Evolutionary conservation across 768 basidiomycete species (phyloP), one percentile per base, ranked within the genome.

Genomic region (Tulasnella sp.): DNA sequence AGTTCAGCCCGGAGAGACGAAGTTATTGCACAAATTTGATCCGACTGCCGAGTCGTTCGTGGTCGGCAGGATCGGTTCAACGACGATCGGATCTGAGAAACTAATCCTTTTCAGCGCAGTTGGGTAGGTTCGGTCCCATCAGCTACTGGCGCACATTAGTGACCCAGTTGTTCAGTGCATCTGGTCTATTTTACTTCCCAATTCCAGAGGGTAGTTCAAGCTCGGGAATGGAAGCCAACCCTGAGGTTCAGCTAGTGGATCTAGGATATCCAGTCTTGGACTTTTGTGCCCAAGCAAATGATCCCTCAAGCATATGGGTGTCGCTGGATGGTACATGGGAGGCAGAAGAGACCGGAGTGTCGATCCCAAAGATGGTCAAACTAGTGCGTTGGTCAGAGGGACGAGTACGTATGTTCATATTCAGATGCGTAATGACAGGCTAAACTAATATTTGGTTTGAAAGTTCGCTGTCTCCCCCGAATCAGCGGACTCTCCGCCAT

Each of bases 31-130:
- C 51, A 80, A 40, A 79, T 73, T 75, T 15, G 61, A 80, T n/a
- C 61, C 70, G 20, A 37, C 37, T 46, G 80, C 80, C 29, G 79
- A 77, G 23, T 79, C 91, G 0, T 85, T 94, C 37, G 91, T 89
- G 23, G 84, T 94, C 13, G 86, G 85, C 44, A 88, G 86, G 79
- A 89, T 95, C 70, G 85, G 83, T 37, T 88, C 89, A 6, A 81
- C 89, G 9, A 78, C 85, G 9, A 83, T 85, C 3, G 83, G 83
- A 10, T 82, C 81, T 5, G 83, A 84, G 16, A 83, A 82, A 5
- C 84, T 86, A 79, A 80, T 93, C 18, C 79, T 94, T 6, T 95
- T 94, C 82, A 91, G 86, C 78, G 92, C 87, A 6, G 86, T 93
- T 75, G 93, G 94, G 94, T 95, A 81, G 70, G 90, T 57, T 76